Base-by-base conservation (phyloP, 1,284 basidiomycete genomes). In the Cutaneotrichosporon sp. region DNA sequence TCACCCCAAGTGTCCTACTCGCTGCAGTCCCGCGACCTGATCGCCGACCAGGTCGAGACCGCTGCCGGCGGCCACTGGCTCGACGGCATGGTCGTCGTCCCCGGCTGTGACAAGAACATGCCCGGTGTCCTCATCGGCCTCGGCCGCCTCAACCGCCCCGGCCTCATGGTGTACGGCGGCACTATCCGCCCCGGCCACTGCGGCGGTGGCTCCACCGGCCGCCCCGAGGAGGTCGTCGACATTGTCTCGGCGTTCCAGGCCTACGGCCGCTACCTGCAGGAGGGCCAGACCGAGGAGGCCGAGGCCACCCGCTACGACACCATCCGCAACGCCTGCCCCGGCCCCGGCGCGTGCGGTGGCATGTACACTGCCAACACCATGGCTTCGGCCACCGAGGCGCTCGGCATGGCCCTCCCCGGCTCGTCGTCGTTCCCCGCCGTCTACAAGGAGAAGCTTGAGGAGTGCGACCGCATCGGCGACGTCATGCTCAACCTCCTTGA, bases 61-160 rank as follows among this genome's bases (percentile, higher is more conserved):
- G 94, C 92, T 33, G 95, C 90, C n/a, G 92, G 91, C 31, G 95
- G 94, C 8, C 95, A 99, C 79, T 97, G 94, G 87, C 86, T 98
- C n/a, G 95, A 98, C 75, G 95, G 92, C 45, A 93, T 97, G 89
- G 92, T 97, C 49, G 92, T 92, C 59, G 84, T 98, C 54, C 95
- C 95, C 38, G 94, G 94, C 36, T 97, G 94, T 77, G 94, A 97
- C 82, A 97, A 97, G 82, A 97, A 97, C 80, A 97, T 97, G 93
- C 94, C 94, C 11, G 94, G 94, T 61, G 92, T 93, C 43, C 81
- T 95, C 69, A 97, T 95, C 83, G 93, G 92, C 60, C 85, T 97
- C 58, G 93, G 94, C 58, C 85, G 95, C 56, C 83, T 98, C 66
- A 97, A 99, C 81, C 86, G 95, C 55, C 95, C 95, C 29, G 90